These are phyloP conservation scores for Olyra latifolia DNA, from an alignment of 176 grass and related monocot species.

Conservation along the genomic window DNA sequence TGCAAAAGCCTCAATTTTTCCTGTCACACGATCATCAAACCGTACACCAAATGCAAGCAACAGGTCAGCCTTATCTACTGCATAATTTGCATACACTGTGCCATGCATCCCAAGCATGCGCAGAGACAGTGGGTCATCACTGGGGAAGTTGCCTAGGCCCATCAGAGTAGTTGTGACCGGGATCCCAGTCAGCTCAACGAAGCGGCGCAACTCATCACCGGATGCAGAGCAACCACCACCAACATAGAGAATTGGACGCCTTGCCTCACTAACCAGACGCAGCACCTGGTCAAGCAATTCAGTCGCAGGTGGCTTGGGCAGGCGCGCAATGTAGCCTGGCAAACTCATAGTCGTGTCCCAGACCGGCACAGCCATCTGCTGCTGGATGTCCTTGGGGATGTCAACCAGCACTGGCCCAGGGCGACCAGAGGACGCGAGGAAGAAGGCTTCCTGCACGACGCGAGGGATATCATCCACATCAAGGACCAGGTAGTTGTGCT, in stretches of 20 bases:
- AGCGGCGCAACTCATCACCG: conserved; percentile 67
- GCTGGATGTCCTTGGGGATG: conserved; percentile 95
- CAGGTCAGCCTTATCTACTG: conserved; percentile 87
- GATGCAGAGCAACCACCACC: conserved; percentile 82
- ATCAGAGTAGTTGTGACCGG: conserved; percentile 92
- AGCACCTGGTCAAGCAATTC: conserved; percentile 77
- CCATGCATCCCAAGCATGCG: conserved; percentile 98
- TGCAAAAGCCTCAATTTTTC: conserved; percentile 96
- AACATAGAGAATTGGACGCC: conserved; percentile 81
- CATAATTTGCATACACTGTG: conserved; percentile 89
- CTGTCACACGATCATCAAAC: conserved; percentile 93
- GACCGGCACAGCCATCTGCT: conserved; percentile 70
- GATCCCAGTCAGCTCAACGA: conserved; percentile 77
- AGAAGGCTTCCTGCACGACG: conserved; percentile 87
- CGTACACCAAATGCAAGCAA: conserved; percentile 94
- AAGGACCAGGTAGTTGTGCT: conserved; percentile 92
- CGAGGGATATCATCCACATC: conserved; percentile 85
- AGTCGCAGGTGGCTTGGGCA: conserved; percentile 64
- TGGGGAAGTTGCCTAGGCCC: conserved; percentile 91
- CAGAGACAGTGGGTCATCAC: conserved; percentile 63
- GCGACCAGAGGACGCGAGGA: conserved; percentile 68
- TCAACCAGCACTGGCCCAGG: conserved; percentile 87
- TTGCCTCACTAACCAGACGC: conserved; percentile 69
- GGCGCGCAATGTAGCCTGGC: conserved; percentile 72
- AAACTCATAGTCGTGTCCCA: conserved; percentile 71